These are phyloP conservation scores for Xylaria digitata DNA, from an alignment of 2,329 filamentous ascomycete genomes.

Conservation along the genomic window DNA sequence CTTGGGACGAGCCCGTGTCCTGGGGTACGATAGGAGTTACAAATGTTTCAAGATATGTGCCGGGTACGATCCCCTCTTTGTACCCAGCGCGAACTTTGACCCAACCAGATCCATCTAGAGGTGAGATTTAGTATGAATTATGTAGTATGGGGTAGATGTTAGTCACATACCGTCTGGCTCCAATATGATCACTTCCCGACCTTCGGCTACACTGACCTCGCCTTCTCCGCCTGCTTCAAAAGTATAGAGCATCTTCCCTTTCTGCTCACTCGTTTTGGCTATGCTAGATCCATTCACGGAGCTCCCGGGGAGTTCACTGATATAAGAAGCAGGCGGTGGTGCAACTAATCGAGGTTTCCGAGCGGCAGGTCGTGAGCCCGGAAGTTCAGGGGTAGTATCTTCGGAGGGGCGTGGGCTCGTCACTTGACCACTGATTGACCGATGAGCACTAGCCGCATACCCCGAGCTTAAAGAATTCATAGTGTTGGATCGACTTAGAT, in stretches of 20 bases:
- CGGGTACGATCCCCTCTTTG: constrained; percentile 86
- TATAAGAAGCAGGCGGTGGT: constrained; percentile 85
- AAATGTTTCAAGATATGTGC: constrained; percentile 81
- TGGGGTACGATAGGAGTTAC: constrained; percentile 59
- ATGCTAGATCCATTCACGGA: constrained; percentile 57
- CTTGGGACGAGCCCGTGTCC: constrained; percentile 57
- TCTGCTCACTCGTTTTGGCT: constrained; percentile 63
- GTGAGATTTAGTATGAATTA: constrained; percentile 47
- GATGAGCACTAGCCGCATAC: constrained; percentile 81
- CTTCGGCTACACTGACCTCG: constrained; percentile 83
- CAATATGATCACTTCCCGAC: constrained; percentile 79
- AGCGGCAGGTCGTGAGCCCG: constrained; percentile 61
- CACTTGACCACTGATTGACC: constrained; percentile 74
- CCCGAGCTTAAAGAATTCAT: constrained; percentile 92
- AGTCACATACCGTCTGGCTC: constrained; percentile 84
- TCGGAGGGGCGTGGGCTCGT: constrained; percentile 58
- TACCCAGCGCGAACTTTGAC: constrained; percentile 80
- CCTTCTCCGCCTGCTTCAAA: constrained; percentile 86
- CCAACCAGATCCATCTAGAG: constrained; percentile 89
- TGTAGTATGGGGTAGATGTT: constrained; percentile 5
- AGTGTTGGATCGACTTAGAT: constrained; percentile 82
- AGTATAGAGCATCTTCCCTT: constrained; percentile 87
- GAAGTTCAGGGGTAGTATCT: constrained; percentile 59
- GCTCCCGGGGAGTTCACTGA: constrained; percentile 72
- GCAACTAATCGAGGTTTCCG: constrained; percentile 82